Conservation (phyloP, 306 rosid genomes). For the Prosopis cineraria region DNA sequence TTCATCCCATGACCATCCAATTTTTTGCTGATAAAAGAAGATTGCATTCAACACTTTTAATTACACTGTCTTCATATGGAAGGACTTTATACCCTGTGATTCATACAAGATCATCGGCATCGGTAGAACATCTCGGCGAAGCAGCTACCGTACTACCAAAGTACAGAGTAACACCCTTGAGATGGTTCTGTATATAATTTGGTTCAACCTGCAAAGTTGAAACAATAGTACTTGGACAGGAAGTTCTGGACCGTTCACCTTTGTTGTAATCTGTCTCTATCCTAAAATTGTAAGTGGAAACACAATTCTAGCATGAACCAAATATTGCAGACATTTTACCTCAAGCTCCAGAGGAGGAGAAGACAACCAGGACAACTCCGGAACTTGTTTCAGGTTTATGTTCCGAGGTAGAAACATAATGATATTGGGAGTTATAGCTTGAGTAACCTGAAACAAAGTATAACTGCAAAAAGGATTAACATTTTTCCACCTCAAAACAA, state of each 20-base stretch:
- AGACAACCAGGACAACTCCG: constrained; percentile 44
- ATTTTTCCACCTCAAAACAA: not conserved
- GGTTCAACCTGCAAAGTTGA: constrained; percentile 37
- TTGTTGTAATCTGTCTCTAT: not conserved
- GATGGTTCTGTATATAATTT: constrained; percentile 29
- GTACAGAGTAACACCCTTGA: constrained; percentile 40
- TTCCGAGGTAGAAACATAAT: constrained; percentile 44
- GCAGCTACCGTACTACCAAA: constrained; percentile 29
- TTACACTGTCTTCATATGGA: no score
- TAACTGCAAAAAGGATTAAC: constrained; percentile 13
- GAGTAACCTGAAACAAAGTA: constrained; percentile 43
- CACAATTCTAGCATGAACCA: not conserved
- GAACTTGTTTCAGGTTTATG: constrained; percentile 38
- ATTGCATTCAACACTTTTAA: not conserved
- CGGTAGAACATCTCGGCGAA: not conserved
- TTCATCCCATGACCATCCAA: not conserved
- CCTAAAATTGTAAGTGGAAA: not conserved
- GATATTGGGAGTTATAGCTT: constrained; percentile 39
- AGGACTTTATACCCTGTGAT: not conserved
- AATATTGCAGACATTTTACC: constrained; percentile 16
- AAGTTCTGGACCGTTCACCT: not conserved
- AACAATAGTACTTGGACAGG: not conserved
- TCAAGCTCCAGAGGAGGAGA: constrained; percentile 46
- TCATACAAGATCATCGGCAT: not conserved
- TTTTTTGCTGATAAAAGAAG: not conserved